Conservation (phyloP, 208 protist species). For the Acanthamoeba lugdunensis region DNA sequence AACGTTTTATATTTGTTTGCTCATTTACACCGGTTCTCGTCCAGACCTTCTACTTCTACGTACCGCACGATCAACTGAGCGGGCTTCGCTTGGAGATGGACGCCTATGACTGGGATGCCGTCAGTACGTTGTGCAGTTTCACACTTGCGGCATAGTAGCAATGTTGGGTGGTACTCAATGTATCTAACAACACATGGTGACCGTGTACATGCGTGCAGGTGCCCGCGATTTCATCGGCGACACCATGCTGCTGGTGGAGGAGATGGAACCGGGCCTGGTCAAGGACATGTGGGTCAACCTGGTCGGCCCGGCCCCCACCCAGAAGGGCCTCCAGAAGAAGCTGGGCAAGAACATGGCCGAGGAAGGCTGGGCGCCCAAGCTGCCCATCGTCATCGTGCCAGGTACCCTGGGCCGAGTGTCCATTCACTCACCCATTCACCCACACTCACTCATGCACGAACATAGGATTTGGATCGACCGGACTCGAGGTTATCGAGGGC, state of each 20-base stretch:
- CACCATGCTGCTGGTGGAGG: neutral
- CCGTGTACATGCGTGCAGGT: too few species aligned
- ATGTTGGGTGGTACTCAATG: too few species aligned
- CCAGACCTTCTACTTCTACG: slow-evolving; percentile 53
- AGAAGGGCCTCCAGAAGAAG: slow-evolving; percentile 24
- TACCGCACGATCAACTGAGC: neutral
- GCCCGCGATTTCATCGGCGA: neutral
- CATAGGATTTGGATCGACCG: slow-evolving; percentile 66
- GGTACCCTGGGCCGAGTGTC: neutral
- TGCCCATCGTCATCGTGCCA: slow-evolving; percentile 65
- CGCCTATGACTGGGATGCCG: slow-evolving; percentile 30
- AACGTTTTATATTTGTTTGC: too few species aligned
- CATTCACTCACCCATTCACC: too few species aligned
- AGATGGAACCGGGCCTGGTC: neutral
- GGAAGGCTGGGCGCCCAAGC: slow-evolving; percentile 63
- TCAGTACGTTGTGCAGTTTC: too few species aligned
- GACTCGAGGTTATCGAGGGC: slow-evolving; percentile 67
- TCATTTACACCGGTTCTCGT: too few species aligned
- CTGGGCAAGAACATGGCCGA: slow-evolving; percentile 58
- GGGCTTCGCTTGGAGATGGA: neutral
- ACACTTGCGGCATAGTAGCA: too few species aligned
- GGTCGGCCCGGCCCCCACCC: neutral
- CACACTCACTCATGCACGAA: too few species aligned
- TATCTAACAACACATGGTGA: too few species aligned
- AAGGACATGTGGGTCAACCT: neutral